Conservation (phyloP, 1,284 basidiomycete genomes). For the Moniliophthora roreri region DNA sequence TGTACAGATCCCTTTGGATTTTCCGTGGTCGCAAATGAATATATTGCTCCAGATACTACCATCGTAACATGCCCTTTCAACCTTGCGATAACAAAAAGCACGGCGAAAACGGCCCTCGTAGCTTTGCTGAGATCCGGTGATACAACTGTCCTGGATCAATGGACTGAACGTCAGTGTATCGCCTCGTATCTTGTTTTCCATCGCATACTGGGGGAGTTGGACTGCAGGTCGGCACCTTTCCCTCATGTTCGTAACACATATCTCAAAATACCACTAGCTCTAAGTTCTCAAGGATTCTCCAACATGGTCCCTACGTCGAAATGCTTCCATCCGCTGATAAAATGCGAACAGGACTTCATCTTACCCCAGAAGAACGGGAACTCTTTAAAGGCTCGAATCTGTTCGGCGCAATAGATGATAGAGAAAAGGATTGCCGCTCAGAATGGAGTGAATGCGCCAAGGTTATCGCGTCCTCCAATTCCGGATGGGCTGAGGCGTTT, state of each 20-base stretch:
- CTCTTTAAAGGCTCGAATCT: constrained; percentile 77
- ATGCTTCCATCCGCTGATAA: constrained; percentile 58
- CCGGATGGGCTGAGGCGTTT: constrained; percentile 49
- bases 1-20: constrained; percentile 51
- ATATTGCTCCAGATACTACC: constrained; percentile 49
- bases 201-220: constrained; percentile 44
- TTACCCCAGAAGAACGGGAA: constrained; percentile 59
- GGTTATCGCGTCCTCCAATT: constrained; percentile 36
- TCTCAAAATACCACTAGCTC: constrained; percentile 12
- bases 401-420: constrained; percentile 68
- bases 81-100: constrained; percentile 65
- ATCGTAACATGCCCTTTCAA: constrained; percentile 77
- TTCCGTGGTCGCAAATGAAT: constrained; percentile 50
- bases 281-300: constrained; percentile 17
- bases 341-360: constrained; percentile 79
- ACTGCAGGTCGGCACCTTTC: constrained; percentile 6
- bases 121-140: constrained; percentile 32
- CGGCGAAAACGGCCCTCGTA: constrained; percentile 44
- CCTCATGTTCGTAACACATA: neutral
- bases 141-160: constrained; percentile 30
- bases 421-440: constrained; percentile 52
- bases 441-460: constrained; percentile 59
- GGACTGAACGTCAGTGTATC: constrained; percentile 74
- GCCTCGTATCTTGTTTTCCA: constrained; percentile 74
- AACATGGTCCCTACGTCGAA: constrained; percentile 64